Percentiles rank a stretch among this genome's conserved stretches.
Conservation (phyloP, 73 alveolate genomes). For the Paramecium biaurelia region DNA sequence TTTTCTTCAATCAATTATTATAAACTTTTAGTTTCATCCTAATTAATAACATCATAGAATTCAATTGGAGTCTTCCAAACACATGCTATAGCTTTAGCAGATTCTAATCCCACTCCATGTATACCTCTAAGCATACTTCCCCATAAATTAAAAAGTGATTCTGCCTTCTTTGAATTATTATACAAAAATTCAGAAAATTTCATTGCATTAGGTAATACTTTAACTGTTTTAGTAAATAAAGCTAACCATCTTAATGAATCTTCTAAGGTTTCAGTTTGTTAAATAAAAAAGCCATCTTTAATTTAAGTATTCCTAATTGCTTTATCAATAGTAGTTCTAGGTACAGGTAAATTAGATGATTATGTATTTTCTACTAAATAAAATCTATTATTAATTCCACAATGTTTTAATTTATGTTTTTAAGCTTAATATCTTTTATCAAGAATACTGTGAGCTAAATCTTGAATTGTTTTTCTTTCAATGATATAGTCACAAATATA, state of each 20-base stretch:
- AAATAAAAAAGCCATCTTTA: conserved; percentile 68
- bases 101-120: conserved; percentile 12
- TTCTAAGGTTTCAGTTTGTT: conserved; percentile 30
- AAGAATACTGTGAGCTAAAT: conserved; percentile 84
- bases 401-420: conserved; percentile 82
- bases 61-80: conserved; percentile 10
- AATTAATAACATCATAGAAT: conserved; percentile 8
- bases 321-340: conserved; percentile 54
- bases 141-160: conserved; percentile 3
- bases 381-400: conserved; percentile 79
- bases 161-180: not conserved
- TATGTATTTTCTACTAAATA: conserved; percentile 89
- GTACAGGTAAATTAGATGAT: conserved; percentile 40
- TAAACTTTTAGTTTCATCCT: not conserved
- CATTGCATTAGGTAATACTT: not conserved
- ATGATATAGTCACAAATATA: conserved; percentile 89
- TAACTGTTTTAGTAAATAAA: conserved; percentile 63
- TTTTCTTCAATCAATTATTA: not conserved
- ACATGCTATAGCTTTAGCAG: conserved; percentile 6
- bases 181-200: conserved; percentile 3
- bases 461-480: conserved; percentile 93
- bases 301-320: conserved; percentile 72
- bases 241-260: conserved; percentile 76
- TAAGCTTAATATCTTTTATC: conserved; percentile 94
- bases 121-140: conserved; percentile 39